Evolutionary conservation across 495 filamentous ascomycete species (phyloP).

Genomic region (Bacidia rubella): DNA sequence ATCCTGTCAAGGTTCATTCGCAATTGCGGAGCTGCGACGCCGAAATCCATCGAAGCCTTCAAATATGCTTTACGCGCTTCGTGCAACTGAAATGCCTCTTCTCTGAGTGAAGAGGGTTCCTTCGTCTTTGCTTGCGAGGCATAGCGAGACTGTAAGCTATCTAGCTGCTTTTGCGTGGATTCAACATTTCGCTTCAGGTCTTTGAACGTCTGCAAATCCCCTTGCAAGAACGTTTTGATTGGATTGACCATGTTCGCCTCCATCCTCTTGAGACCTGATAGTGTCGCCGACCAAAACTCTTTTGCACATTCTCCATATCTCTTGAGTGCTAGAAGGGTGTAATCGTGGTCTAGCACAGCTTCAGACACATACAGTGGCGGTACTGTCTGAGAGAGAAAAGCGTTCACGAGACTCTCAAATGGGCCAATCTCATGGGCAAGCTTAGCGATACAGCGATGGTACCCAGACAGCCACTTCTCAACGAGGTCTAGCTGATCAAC

Average conservation of each 20-base stretch:
- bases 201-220: conserved; percentile 59
- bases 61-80: conserved; percentile 86
- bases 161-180: conserved; percentile 68
- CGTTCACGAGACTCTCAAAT: conserved; percentile 56
- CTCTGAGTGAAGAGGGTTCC: conserved; percentile 75
- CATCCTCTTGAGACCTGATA: conserved; percentile 57
- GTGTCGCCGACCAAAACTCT: conserved; percentile 72
- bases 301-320: conserved; percentile 70
- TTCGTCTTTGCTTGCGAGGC: conserved; percentile 78
- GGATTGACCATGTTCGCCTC: conserved; percentile 69
- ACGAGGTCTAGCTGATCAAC: conserved; percentile 81
- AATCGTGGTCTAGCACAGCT: conserved; percentile 84
- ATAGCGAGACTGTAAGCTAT: conserved; percentile 66
- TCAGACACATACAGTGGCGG: conserved; percentile 63
- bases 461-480: conserved; percentile 87
- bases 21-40: conserved; percentile 69
- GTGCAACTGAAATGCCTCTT: conserved; percentile 93
- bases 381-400: conserved; percentile 55
- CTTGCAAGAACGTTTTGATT: conserved; percentile 57
- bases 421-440: conserved; percentile 57
- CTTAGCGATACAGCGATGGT: conserved; percentile 64
- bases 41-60: conserved; percentile 86
- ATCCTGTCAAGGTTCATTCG: conserved; percentile 69
- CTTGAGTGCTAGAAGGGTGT: conserved; percentile 75
- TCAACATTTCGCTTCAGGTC: conserved; percentile 66